phyloP scores from a whole-genome alignment of 1,139 yeast species.

The Kurtzmaniella quercitrusa region DNA sequence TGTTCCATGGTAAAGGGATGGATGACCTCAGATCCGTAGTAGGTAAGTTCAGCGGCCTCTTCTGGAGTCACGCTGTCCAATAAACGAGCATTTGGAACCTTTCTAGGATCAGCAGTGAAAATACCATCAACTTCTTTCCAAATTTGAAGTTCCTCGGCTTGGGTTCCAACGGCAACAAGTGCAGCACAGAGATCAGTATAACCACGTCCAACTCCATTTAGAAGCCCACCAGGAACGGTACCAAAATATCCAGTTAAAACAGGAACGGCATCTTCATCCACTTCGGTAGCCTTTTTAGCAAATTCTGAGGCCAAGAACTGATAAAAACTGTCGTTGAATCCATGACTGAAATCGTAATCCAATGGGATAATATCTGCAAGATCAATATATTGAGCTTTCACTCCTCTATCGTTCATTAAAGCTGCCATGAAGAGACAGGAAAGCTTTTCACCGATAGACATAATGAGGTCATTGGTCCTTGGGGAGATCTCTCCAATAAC shows the following conservation, averaged over 20 bases:
- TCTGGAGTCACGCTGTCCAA: slow-evolving; percentile 91
- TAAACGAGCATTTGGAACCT: slow-evolving; percentile 85
- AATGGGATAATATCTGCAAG: slow-evolving; percentile 66
- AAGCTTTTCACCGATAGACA: slow-evolving; percentile 92
- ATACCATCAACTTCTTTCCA: slow-evolving; percentile 99
- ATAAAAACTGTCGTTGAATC: slow-evolving; percentile 70
- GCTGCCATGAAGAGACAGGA: slow-evolving; percentile 87
- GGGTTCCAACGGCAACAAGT: slow-evolving; percentile 84
- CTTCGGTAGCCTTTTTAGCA: slow-evolving; percentile 47
- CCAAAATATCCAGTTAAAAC: slow-evolving; percentile 97
- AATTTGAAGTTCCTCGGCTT: slow-evolving; percentile 90
- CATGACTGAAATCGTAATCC: slow-evolving; percentile 47
- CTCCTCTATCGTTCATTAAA: slow-evolving; percentile 74
- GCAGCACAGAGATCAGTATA: slow-evolving; percentile 98
- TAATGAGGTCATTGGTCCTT: slow-evolving; percentile 81
- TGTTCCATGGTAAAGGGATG: slow-evolving; percentile 99
- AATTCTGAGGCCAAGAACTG: slow-evolving; percentile 55
- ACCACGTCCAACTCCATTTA: slow-evolving; percentile 93
- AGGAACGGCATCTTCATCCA: slow-evolving; percentile 59
- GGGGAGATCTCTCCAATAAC: slow-evolving; percentile 89
- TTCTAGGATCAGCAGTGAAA: slow-evolving; percentile 96
- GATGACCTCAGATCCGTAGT: slow-evolving; percentile 95
- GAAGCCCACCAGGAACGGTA: slow-evolving; percentile 85
- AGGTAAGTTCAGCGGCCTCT: slow-evolving; percentile 96
- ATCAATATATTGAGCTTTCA: slow-evolving; percentile 74